Evolutionary conservation across 106 monocot species (phyloP).

Genomic region (Triglochin maritima): DNA sequence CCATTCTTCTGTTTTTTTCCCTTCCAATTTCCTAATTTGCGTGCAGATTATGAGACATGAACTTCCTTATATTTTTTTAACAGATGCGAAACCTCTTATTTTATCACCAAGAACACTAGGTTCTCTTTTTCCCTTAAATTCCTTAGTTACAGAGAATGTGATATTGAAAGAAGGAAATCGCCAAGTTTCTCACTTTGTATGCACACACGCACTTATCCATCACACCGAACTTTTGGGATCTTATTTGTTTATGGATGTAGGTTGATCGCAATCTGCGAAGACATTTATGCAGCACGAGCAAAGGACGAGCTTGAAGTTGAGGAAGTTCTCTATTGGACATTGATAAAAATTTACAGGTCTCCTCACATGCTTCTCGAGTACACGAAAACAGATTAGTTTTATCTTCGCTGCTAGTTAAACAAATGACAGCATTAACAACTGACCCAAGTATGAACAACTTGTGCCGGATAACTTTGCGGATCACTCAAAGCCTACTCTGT

Average conservation of each 20-base stretch:
- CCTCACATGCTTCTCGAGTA: constrained; percentile 98
- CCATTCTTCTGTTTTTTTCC: too few relatives aligned
- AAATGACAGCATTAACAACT: neutral
- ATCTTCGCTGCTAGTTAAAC: neutral
- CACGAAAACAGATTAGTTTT: constrained; percentile 58
- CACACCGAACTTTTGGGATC: neutral
- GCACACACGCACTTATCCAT: too few relatives aligned
- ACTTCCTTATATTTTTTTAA: too few relatives aligned
- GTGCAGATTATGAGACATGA: too few relatives aligned
- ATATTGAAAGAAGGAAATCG: too few relatives aligned
- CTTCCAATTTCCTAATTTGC: too few relatives aligned
- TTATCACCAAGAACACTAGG: too few relatives aligned
- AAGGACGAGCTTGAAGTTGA: constrained; percentile 87
- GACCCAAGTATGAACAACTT: neutral
- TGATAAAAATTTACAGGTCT: constrained; percentile 84
- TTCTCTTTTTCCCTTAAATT: too few relatives aligned
- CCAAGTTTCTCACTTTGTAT: too few relatives aligned
- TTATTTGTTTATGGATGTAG: constrained; percentile 24
- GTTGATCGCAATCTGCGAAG: constrained; percentile 86
- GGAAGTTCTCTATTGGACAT: constrained; percentile 93
- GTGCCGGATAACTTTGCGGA: neutral
- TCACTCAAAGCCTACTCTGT: neutral
- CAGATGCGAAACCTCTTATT: too few relatives aligned
- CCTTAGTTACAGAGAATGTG: too few relatives aligned
- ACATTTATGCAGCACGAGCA: constrained; percentile 92